phyloP scores from a whole-genome alignment of 78 protist species.

The Dictyostelium firmibasis region DNA sequence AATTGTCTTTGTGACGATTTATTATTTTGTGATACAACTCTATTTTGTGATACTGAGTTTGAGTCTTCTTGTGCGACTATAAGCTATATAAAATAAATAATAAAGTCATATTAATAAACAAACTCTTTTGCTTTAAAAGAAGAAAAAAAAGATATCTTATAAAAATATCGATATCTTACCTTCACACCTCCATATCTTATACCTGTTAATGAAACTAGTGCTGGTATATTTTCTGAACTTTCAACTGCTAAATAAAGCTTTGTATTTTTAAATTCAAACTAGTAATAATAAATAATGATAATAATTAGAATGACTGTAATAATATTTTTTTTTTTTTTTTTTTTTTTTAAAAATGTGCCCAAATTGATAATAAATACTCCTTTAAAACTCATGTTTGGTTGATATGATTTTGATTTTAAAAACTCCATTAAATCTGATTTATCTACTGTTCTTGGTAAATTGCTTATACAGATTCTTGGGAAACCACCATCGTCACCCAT shows the following conservation, averaged over 20 bases:
- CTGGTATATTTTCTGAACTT: slow-evolving; percentile 6
- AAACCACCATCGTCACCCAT: background rate
- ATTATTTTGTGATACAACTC: background rate
- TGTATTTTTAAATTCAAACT: slow-evolving; percentile 30
- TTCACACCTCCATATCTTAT: slow-evolving; percentile 45
- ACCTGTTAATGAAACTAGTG: background rate
- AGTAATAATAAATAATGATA: background rate
- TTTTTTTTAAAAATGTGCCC: no score
- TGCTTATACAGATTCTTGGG: background rate
- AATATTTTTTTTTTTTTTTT: background rate
- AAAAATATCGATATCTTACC: background rate
- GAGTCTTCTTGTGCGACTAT: slow-evolving; percentile 17
- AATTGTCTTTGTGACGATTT: background rate
- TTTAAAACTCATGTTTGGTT: slow-evolving; percentile 23
- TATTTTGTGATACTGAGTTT: background rate
- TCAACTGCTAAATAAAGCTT: slow-evolving; percentile 5
- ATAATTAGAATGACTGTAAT: background rate
- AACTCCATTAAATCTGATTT: slow-evolving; percentile 17
- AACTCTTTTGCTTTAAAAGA: background rate
- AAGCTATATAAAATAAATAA: background rate
- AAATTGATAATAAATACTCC: background rate
- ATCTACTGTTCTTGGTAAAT: slow-evolving; percentile 33
- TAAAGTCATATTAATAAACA: background rate
- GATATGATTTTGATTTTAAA: slow-evolving; percentile 13
- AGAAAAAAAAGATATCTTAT: background rate